Conservation (phyloP, 345 rosid genomes). For the Hibiscus trionum region DNA sequence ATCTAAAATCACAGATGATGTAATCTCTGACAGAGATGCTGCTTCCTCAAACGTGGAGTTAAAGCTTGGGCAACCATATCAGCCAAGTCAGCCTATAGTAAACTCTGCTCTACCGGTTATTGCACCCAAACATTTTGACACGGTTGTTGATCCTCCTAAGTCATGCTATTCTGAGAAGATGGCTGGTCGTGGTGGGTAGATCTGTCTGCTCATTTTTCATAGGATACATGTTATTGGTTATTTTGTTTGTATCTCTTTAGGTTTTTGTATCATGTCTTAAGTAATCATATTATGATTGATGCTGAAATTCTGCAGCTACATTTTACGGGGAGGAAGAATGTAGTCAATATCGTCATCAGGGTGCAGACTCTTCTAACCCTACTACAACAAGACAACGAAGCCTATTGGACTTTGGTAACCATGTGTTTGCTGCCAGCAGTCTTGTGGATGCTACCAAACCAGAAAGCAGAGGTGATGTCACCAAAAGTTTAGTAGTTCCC, state of each 20-base stretch:
- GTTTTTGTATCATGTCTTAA: slow-evolving; percentile 9
- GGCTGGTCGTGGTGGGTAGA: slow-evolving; percentile 28
- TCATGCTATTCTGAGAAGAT: slow-evolving; percentile 23
- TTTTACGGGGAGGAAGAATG: slow-evolving; percentile 18
- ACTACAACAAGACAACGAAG: slow-evolving; percentile 16
- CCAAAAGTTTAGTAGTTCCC: slow-evolving; percentile 14
- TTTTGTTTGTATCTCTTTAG: not conserved
- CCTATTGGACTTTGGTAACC: slow-evolving; percentile 18
- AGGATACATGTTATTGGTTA: not conserved
- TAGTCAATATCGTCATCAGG: slow-evolving; percentile 17
- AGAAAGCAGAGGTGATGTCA: slow-evolving; percentile 10
- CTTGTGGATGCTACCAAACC: slow-evolving; percentile 4
- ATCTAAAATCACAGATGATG: slow-evolving; percentile 16
- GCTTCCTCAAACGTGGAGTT: slow-evolving; percentile 39
- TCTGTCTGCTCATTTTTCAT: slow-evolving; percentile 7
- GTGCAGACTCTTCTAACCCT: slow-evolving; percentile 15
- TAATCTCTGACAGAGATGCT: slow-evolving; percentile 17
- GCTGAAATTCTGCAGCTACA: slow-evolving; percentile 30
- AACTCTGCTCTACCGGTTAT: slow-evolving; percentile 17
- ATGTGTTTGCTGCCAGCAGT: slow-evolving; percentile 11
- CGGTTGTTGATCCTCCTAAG: slow-evolving; percentile 13
- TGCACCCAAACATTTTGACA: slow-evolving; percentile 16
- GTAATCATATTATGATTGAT: slow-evolving; percentile 12
- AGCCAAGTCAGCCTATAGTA: slow-evolving; percentile 25
- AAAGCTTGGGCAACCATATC: slow-evolving; percentile 49